These are phyloP conservation scores for Kwoniella europaea DNA, from an alignment of 768 basidiomycete genomes.

Conservation along the genomic window DNA sequence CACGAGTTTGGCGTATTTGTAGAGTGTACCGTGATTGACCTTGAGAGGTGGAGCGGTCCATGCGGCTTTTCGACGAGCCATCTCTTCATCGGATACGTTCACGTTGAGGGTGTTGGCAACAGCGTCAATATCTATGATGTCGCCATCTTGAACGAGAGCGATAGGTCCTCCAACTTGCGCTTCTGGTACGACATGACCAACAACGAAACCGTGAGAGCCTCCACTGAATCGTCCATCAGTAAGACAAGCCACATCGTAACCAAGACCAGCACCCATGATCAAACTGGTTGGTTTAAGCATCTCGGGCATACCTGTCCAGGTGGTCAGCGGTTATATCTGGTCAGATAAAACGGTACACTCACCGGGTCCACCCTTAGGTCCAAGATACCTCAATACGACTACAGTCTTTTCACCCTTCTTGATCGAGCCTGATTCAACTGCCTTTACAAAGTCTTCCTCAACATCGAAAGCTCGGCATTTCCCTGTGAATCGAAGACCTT, in stretches of 20 bases:
- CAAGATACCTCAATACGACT: constrained; percentile 90
- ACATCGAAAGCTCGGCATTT: constrained; percentile 91
- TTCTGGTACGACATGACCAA: constrained; percentile 91
- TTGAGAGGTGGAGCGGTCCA: constrained; percentile 87
- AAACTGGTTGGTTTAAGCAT: constrained; percentile 98
- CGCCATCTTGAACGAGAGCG: constrained; percentile 85
- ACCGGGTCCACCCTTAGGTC: constrained; percentile 96
- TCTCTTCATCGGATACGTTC: constrained; percentile 76
- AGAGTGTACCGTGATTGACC: constrained; percentile 58
- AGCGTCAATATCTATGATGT: constrained; percentile 61
- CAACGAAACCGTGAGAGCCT: constrained; percentile 95
- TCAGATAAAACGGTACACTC: constrained; percentile 48
- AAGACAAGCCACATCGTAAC: constrained; percentile 91
- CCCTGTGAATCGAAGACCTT: constrained; percentile 82
- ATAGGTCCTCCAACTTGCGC: constrained; percentile 93
- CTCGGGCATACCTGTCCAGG: constrained; percentile 83
- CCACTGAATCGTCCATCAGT: constrained; percentile 98
- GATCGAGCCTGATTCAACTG: constrained; percentile 85
- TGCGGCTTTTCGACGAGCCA: constrained; percentile 69
- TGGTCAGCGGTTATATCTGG: background rate
- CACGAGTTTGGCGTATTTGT: constrained; percentile 86
- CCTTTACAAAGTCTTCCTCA: constrained; percentile 83
- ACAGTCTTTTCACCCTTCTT: constrained; percentile 97
- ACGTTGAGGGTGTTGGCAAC: constrained; percentile 54
- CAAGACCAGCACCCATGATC: constrained; percentile 98